Base-by-base conservation (phyloP, 2,329 filamentous ascomycete genomes). In the Aspergillus aculeatinus region DNA sequence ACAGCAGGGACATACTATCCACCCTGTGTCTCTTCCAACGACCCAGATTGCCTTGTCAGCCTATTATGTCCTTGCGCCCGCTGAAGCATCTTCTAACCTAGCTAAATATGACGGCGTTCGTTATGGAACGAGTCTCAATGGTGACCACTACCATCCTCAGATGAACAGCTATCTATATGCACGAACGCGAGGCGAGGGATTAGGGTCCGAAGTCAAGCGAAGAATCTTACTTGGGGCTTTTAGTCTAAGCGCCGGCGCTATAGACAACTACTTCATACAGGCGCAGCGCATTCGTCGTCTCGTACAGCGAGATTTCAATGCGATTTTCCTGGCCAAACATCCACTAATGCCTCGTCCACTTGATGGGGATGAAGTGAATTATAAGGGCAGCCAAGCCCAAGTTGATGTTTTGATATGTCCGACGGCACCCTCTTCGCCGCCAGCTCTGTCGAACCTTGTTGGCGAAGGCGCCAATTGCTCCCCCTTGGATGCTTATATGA, bases 91-190 rank as follows among this genome's bases (percentile, higher is more conserved):
- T 1, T 98, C 94, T 16, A 99, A 99, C 70, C 85, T 99, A 2
- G 91, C 95, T 59, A 97, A 96, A 74, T 99, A 97, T 74, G 96
- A 99, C 69, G 95, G 95, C 21, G 87, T 98, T n/a, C 89, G 95
- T 11, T 99, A 96, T 76, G 95, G 95, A 1, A 82, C 81, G 21
- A 83, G 87, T 31, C 78, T 74, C 1, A 74, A 77, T 10, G 70
- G 70, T 10, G 65, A 71, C n/a, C 86, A 85, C 58, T 80, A 83
- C 5, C 81, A 79, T 11, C 82, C 83, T 9, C 82, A 84, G n/a
- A 48, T 65, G 9, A 70, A 70, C 39, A 83, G 87, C 0, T 73
- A 74, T 57, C 80, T 96, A 1, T 98, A 95, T 74, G 87, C 92
- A 0, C 81, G 83, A 47, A 92, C 90, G 0, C 86, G 95, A 59